A percentile compares a stretch with the other conserved stretches of the same genome.
These are phyloP conservation scores for Tetrahymena borealis DNA, from an alignment of 73 alveolate genomes.

Conservation along the genomic window DNA sequence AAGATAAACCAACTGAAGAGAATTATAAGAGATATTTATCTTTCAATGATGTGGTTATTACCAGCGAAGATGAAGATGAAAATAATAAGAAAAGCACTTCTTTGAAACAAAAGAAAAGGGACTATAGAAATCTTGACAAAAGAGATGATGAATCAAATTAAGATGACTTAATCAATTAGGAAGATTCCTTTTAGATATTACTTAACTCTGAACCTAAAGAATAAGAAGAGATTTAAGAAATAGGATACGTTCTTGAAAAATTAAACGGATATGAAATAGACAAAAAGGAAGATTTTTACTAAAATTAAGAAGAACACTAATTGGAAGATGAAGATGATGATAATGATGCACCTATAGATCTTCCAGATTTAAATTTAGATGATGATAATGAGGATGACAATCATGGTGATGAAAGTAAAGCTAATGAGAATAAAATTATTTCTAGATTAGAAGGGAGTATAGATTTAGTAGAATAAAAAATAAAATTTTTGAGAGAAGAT, in stretches of 20 bases:
- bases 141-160: not conserved
- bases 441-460: not conserved
- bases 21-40: not conserved
- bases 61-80: not conserved
- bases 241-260: not conserved
- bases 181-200: not conserved
- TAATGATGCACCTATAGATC: not conserved
- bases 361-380: not conserved
- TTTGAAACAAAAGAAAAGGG: not conserved
- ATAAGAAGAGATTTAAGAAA: not conserved
- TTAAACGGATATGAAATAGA: not conserved
- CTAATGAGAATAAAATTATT: not conserved
- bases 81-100: not conserved
- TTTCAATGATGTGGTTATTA: not conserved
- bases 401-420: not conserved
- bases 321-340: not conserved
- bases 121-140: not conserved
- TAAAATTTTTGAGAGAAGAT: not conserved
- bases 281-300: not conserved
- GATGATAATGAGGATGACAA: not conserved
- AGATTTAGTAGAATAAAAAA: not conserved
- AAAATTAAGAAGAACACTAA: not conserved
- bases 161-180: not conserved
- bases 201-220: not conserved
- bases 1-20: no score